Evolutionary conservation across 805 yeast genomes (phyloP).

Genomic region (Clavispora fructus): DNA sequence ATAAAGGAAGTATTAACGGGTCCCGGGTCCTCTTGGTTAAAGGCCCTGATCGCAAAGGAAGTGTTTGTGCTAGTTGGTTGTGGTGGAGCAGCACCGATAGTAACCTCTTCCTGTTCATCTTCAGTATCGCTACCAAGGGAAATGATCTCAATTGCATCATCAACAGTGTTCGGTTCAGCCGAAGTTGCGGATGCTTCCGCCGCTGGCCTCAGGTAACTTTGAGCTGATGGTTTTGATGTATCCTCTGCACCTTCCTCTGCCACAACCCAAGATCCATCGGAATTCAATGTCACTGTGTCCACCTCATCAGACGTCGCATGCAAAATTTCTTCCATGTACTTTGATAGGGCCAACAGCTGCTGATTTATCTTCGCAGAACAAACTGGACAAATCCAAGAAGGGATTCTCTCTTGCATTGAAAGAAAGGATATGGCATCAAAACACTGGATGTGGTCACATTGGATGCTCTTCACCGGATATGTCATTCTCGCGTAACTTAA

Average conservation of each 20-base stretch:
- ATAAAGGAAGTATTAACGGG: background rate
- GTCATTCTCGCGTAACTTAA: conserved; percentile 65
- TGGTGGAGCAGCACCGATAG: conserved; percentile 1
- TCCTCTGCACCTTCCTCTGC: background rate
- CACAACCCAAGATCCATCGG: conserved; percentile 70
- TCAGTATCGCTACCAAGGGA: conserved; percentile 49
- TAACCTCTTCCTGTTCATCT: conserved; percentile 20
- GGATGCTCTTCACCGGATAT: conserved; percentile 63
- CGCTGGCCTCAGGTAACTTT: background rate
- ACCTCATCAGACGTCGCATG: conserved; percentile 46
- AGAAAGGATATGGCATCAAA: conserved; percentile 77
- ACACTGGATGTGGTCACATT: conserved; percentile 80
- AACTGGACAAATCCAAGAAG: conserved; percentile 86
- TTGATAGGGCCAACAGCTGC: conserved; percentile 65
- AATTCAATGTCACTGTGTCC: conserved; percentile 60
- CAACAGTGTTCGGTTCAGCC: conserved; percentile 3
- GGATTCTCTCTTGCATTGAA: conserved; percentile 69
- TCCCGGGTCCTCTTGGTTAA: background rate
- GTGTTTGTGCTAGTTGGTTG: background rate
- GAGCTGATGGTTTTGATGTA: background rate
- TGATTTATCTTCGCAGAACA: conserved; percentile 54
- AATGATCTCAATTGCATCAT: conserved; percentile 37
- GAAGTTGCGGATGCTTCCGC: background rate
- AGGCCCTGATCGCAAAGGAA: background rate
- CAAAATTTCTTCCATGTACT: conserved; percentile 63